A percentile compares a stretch with the other conserved stretches of the same genome.
phyloP scores from a whole-genome alignment of 805 yeast genomes.

The Wickerhamomyces alni region DNA sequence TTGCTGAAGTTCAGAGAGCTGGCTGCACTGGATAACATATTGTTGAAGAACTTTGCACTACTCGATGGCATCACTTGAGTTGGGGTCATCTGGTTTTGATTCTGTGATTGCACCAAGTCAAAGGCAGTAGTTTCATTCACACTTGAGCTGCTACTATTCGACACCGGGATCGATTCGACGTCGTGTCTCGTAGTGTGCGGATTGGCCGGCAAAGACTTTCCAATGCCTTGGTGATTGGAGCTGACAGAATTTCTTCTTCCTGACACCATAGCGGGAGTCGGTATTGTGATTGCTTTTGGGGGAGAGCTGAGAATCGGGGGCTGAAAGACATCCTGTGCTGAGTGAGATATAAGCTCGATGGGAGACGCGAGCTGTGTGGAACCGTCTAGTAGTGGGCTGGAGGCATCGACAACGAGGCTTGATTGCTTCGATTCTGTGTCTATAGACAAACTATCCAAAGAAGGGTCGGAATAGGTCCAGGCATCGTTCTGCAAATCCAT shows the following conservation, averaged over 20 bases:
- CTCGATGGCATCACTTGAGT: constrained; percentile 3
- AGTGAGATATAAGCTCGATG: neutral
- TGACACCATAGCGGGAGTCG: constrained; percentile 4
- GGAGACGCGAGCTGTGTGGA: too few species aligned
- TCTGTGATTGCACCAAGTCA: constrained; percentile 8
- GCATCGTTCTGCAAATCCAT: constrained; percentile 1
- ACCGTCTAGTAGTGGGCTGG: too few species aligned
- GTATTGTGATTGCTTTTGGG: constrained; percentile 4
- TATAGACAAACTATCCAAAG: constrained; percentile 1
- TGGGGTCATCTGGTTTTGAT: constrained; percentile 13
- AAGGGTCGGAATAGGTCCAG: constrained; percentile 7
- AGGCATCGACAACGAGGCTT: too few species aligned
- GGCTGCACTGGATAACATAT: constrained; percentile 15
- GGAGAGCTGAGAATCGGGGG: constrained; percentile 4
- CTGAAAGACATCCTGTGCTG: neutral
- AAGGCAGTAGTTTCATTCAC: constrained; percentile 11
- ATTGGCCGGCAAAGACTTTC: constrained; percentile 42
- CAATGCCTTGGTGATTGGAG: neutral
- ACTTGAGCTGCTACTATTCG: constrained; percentile 17
- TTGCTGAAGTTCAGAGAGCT: neutral
- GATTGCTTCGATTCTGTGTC: neutral
- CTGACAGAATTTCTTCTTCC: constrained; percentile 1
- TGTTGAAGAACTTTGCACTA: constrained; percentile 15
- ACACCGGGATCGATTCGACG: constrained; percentile 28
- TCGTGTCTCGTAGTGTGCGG: constrained; percentile 48